A percentile compares a stretch with the other conserved stretches of the same genome.
phyloP scores from a whole-genome alignment of 2,329 filamentous ascomycete species.

The Stenocarpella maydis region DNA sequence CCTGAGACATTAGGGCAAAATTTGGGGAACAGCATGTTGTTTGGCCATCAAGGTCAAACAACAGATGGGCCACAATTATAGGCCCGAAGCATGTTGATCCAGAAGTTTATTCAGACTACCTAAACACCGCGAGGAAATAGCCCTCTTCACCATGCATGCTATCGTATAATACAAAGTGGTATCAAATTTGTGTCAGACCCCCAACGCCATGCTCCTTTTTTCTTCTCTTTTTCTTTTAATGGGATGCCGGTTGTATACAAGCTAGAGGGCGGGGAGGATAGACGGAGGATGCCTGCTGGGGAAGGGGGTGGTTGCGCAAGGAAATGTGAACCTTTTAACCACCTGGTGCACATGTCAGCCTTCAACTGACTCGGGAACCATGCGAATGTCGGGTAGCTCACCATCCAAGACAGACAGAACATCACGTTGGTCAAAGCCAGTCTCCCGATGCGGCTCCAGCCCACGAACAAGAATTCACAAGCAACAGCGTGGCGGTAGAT shows the following conservation, averaged over 20 bases:
- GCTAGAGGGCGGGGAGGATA: background rate
- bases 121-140: background rate
- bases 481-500: background rate
- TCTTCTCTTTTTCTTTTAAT: background rate
- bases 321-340: background rate
- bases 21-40: background rate
- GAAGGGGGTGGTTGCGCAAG: background rate
- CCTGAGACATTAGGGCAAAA: background rate
- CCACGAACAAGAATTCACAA: background rate
- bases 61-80: slow-evolving; percentile 1
- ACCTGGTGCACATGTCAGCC: background rate
- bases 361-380: too few relatives aligned
- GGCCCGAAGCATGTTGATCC: background rate
- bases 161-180: background rate
- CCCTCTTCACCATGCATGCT: too few relatives aligned
- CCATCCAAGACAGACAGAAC: background rate
- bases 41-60: background rate
- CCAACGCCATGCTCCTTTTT: background rate
- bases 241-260: background rate
- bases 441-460: background rate
- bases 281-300: background rate
- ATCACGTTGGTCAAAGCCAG: background rate
- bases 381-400: background rate
- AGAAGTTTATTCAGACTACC: slow-evolving; percentile 4
- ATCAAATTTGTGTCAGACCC: slow-evolving; percentile 4